These are phyloP conservation scores for Zea luxurians DNA, from an alignment of 176 grass and related monocot genomes.

Conservation along the genomic window DNA sequence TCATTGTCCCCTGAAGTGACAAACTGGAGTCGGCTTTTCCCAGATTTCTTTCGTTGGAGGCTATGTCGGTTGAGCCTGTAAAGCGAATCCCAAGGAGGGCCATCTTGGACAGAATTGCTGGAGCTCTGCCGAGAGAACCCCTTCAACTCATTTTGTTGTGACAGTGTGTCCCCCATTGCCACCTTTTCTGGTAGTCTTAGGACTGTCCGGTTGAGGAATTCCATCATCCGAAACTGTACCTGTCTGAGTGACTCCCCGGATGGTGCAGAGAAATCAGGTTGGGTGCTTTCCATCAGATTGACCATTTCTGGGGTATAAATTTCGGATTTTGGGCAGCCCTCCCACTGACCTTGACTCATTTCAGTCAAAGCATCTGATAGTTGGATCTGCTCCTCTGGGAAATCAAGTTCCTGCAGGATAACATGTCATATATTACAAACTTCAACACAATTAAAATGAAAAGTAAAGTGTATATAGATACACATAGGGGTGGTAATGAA, in stretches of 20 bases:
- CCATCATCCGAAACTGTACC: conserved; percentile 75
- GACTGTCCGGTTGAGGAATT: conserved; percentile 69
- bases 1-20: conserved; percentile 72
- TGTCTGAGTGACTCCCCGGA: conserved; percentile 82
- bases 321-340: conserved; percentile 71
- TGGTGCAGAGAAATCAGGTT: conserved; percentile 79
- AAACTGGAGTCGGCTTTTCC: conserved; percentile 86
- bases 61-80: conserved; percentile 66
- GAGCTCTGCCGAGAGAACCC: conserved; percentile 68
- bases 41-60: conserved; percentile 73
- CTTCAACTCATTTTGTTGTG: conserved; percentile 61
- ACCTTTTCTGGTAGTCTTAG: conserved; percentile 85
- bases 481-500: too few species aligned
- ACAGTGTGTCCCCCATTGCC: conserved; percentile 42
- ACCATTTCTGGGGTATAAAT: conserved; percentile 77
- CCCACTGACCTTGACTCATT: conserved; percentile 89
- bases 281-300: conserved; percentile 63
- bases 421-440: background rate
- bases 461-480: background rate
- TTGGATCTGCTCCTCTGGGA: conserved; percentile 76
- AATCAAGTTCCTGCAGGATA: conserved; percentile 77
- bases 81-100: conserved; percentile 53
- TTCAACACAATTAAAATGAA: background rate
- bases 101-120: conserved; percentile 68
- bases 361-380: conserved; percentile 71